phyloP scores from a whole-genome alignment of 2,329 filamentous ascomycete genomes.

The Biscogniauxia sp. region DNA sequence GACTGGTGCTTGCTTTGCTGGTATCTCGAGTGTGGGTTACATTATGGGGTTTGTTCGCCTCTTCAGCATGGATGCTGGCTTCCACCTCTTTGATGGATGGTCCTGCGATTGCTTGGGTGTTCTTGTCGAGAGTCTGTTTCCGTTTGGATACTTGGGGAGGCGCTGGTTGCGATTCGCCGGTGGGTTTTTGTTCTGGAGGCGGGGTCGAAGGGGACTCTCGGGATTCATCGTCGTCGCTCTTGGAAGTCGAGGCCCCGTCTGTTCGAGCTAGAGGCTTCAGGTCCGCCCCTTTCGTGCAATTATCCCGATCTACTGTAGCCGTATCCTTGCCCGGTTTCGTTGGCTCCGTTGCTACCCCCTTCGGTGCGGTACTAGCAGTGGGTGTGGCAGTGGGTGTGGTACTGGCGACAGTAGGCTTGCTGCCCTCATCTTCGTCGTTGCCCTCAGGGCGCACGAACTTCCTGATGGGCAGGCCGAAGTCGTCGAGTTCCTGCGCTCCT shows the following conservation, averaged over 20 bases:
- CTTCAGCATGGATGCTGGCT: slow-evolving; percentile 27
- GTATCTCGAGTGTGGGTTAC: slow-evolving; percentile 37
- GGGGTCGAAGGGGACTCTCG: slow-evolving; percentile 37
- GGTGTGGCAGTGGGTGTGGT: slow-evolving; percentile 1
- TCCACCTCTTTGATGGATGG: slow-evolving; percentile 31
- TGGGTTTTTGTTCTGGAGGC: slow-evolving; percentile 13
- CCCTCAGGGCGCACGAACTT: slow-evolving; percentile 40
- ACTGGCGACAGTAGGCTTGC: slow-evolving; percentile 8
- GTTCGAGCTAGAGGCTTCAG: slow-evolving; percentile 15
- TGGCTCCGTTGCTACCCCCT: slow-evolving; percentile 8
- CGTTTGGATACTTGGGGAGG: slow-evolving; percentile 14
- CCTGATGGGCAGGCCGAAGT: slow-evolving; percentile 67
- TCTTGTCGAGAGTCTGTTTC: slow-evolving; percentile 17
- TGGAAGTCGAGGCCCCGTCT: slow-evolving; percentile 24
- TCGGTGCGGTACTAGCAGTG: slow-evolving; percentile 1
- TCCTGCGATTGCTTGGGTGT: slow-evolving; percentile 29
- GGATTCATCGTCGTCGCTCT: slow-evolving; percentile 40
- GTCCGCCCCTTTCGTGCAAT: slow-evolving; percentile 2
- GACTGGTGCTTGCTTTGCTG: slow-evolving; percentile 37
- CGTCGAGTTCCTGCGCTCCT: slow-evolving; percentile 55
- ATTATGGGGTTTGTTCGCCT: slow-evolving; percentile 20
- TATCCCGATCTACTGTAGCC: slow-evolving; percentile 4
- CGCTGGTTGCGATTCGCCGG: slow-evolving; percentile 8
- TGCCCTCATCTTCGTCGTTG: slow-evolving; percentile 8
- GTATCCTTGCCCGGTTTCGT: slow-evolving; percentile 8